Evolutionary conservation across 2,329 filamentous ascomycete species (phyloP), one percentile per base, ranked within the genome.

Genomic region (Akanthomyces dipterigenus): DNA sequence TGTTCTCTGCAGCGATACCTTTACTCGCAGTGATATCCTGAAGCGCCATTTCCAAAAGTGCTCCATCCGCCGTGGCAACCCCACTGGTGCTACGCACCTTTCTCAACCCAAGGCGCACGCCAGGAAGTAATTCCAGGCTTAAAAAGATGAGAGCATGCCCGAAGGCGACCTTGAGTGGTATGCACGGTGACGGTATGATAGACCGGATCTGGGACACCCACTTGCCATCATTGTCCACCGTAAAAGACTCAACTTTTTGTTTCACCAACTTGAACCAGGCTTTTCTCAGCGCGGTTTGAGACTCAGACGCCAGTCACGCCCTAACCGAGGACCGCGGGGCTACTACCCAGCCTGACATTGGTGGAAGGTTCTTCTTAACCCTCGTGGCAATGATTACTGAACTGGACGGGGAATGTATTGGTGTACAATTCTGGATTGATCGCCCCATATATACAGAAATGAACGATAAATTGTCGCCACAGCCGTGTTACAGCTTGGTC

Each of bases 41-140:
- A 98, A 99, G 82, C 91, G 95, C 66, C 95, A 99, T 78, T 98
- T 98, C 78, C 93, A 97, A 76, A 99, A 99, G 81, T 99, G 95
- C 79, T 97, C 95, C 43, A 91, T 97, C 66, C 88, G 95, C 70
- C 88, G 95, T 72, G 95, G 95, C 63, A 98, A 98, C 77, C 93
- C 95, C 59, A 96, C 92, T 18, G 93, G 93, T 68, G 91, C 91
- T 65, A 96, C 90, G 71, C 95, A 99, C 78, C 77, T 99, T 75
- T 96, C 93, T 67, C 92, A 97, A 77, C 91, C 92, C 40, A 89
- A 93, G 76, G 89, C 90, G 66, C 91, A 96, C 76, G 82, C 95
- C 71, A 93, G 92, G 80, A 93, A 92, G 78, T 82, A 85, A 69
- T 81, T 84, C 65, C 78, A 81, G 63, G 79, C 80, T 24, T 83